Evolutionary conservation across 2,329 filamentous ascomycete species (phyloP).

Genomic region (Paecilomyces formosus): DNA sequence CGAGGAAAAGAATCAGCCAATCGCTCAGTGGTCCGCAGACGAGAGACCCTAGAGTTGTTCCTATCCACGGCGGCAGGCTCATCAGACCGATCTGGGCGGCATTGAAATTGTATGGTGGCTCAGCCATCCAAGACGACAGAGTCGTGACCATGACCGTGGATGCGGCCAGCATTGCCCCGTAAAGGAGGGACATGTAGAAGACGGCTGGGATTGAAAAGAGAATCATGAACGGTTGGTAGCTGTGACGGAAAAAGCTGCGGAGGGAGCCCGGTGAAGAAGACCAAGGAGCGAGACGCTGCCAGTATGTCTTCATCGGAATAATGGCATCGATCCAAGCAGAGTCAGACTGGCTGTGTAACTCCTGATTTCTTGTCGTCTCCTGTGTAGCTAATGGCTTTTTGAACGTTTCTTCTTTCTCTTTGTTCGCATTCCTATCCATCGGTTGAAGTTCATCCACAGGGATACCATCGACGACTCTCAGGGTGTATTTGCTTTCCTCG

Average conservation of each 20-base stretch:
- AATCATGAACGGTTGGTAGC: constrained; percentile 21
- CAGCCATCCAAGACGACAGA: constrained; percentile 28
- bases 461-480: constrained; percentile 2
- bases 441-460: constrained; percentile 3
- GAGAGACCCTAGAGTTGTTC: constrained; percentile 26
- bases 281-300: constrained; percentile 28
- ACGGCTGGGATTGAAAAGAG: constrained; percentile 44
- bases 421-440: not conserved
- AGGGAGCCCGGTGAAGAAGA: constrained; percentile 15
- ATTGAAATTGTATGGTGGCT: constrained; percentile 35
- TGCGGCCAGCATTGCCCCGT: constrained; percentile 32
- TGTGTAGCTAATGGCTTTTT: not conserved
- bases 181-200: constrained; percentile 32
- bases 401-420: not conserved
- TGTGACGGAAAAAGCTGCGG: constrained; percentile 15
- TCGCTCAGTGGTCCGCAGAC: constrained; percentile 30
- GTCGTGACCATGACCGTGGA: constrained; percentile 30
- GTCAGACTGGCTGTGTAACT: not conserved
- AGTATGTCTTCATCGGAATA: constrained; percentile 37
- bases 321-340: not conserved
- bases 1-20: constrained; percentile 25
- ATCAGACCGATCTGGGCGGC: constrained; percentile 32
- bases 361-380: not conserved
- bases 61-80: constrained; percentile 34
- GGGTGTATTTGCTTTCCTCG: constrained; percentile 33